phyloP scores from a whole-genome alignment of 495 filamentous ascomycete species.

The Aspergillus incahuasiensis region DNA sequence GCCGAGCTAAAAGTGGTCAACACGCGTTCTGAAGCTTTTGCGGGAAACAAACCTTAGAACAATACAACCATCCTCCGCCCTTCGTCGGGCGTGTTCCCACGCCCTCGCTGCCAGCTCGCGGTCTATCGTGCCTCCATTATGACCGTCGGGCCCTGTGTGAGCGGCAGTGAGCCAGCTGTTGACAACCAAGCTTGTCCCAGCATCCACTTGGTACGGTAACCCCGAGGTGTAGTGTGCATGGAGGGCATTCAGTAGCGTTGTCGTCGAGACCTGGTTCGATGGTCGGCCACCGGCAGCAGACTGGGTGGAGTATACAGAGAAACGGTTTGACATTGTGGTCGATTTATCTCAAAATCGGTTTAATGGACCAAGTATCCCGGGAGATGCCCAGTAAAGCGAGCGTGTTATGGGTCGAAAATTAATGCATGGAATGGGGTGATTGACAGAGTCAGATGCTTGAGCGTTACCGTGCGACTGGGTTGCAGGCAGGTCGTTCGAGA shows the following conservation, averaged over 20 bases:
- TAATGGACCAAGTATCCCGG: not conserved
- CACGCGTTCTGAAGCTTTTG: not conserved
- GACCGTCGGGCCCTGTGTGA: conserved; percentile 59
- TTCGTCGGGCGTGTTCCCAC: conserved; percentile 93
- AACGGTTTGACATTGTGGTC: conserved; percentile 65
- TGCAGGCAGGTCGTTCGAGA: not conserved
- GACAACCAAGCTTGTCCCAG: conserved; percentile 87
- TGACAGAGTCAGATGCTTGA: not conserved
- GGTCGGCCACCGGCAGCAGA: conserved; percentile 58
- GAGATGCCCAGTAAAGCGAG: conserved; percentile 3
- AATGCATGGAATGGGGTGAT: conserved; percentile 8
- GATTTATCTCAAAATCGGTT: not conserved
- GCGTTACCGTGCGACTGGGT: not conserved
- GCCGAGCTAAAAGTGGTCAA: conserved; percentile 57
- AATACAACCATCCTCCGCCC: conserved; percentile 95
- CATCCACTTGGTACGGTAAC: conserved; percentile 78
- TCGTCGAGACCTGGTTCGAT: conserved; percentile 81
- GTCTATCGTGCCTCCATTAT: conserved; percentile 73
- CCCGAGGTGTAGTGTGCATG: conserved; percentile 83
- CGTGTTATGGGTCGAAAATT: not conserved
- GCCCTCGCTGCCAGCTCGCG: conserved; percentile 71
- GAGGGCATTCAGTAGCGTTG: conserved; percentile 83
- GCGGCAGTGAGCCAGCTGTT: conserved; percentile 89
- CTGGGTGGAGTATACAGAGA: conserved; percentile 79
- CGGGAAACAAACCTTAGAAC: conserved; percentile 63